Base-by-base conservation (phyloP, 1,139 yeast genomes). In the Candida albicans region DNA sequence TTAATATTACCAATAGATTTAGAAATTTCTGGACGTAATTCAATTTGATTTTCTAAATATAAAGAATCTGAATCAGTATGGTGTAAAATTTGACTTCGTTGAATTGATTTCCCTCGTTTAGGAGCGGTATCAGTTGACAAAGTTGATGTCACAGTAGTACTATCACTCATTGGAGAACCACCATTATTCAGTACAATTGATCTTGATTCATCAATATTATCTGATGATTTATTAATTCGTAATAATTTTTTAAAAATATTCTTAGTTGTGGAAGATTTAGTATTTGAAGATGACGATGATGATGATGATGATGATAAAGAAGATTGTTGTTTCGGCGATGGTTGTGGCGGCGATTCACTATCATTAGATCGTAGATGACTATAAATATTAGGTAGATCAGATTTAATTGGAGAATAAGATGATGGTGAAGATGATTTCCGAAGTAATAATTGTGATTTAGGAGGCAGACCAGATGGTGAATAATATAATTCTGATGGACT, bases 341-440 rank as follows among this genome's bases (percentile, higher is more conserved):
- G 22, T 18, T 18, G 22, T 18, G 22, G 22, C 5, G 47, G 32
- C 1, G 35, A 41, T 26, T 44, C 48, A 13, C 42, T 46, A 10
- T 62, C 67, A 44, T 59, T 59, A 4, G 61, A 50, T 12, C 68
- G 52, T 30, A 64, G 52, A 41, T 55, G 56, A 37, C 47, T 55
- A 33, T 60, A 55, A 31, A 61, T 49, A 11, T 49, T 47, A 1
- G 66, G 58, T 35, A 63, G 49, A 36, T 53, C 53, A 1, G 67
- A 63, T 48, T 55, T 61, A 6, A 64, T 53, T 1, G 68, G 67
- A 6, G 61, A 56, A 15, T 56, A 51, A 3, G 49, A 33, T 0
- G 48, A 37, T 35, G 61, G 56, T 18, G 57, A 51, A 4, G 49
- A 33, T 0, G 48, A 37, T 37, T 36, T 40, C 9, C 45, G 34